phyloP scores from a whole-genome alignment of 441 rosid species.

The Populus hybrid region DNA sequence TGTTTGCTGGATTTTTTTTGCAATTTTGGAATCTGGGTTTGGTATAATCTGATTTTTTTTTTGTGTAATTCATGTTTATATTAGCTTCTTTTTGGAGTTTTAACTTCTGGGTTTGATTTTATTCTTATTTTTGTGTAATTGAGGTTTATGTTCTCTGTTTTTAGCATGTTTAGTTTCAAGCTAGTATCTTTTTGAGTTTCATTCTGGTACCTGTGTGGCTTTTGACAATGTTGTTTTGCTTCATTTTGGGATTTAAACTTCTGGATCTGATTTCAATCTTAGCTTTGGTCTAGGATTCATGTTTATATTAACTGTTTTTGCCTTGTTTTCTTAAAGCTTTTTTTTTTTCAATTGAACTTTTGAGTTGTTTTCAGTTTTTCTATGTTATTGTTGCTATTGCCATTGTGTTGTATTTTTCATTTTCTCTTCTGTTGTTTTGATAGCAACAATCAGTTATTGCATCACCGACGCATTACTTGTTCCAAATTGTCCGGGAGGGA shows the following conservation, averaged over 20 bases:
- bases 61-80: background rate
- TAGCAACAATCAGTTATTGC: slow-evolving; percentile 85
- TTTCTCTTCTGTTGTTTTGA: slow-evolving; percentile 12
- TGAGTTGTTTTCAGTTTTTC: background rate
- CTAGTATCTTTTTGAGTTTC: background rate
- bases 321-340: background rate
- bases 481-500: slow-evolving; percentile 85
- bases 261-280: slow-evolving; percentile 19
- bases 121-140: background rate
- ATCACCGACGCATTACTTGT: slow-evolving; percentile 92
- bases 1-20: background rate
- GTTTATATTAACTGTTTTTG: background rate
- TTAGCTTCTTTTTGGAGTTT: background rate
- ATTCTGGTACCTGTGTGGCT: slow-evolving; percentile 27
- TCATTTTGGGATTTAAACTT: slow-evolving; percentile 14
- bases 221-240: background rate
- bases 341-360: background rate
- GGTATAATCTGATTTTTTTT: background rate
- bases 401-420: background rate
- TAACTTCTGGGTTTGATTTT: background rate
- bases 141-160: background rate
- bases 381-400: background rate
- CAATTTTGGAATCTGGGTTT: background rate
- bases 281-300: slow-evolving; percentile 7
- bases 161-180: background rate